phyloP scores from a whole-genome alignment of 2,329 filamentous ascomycete genomes.

The Monilinia fructicola region DNA sequence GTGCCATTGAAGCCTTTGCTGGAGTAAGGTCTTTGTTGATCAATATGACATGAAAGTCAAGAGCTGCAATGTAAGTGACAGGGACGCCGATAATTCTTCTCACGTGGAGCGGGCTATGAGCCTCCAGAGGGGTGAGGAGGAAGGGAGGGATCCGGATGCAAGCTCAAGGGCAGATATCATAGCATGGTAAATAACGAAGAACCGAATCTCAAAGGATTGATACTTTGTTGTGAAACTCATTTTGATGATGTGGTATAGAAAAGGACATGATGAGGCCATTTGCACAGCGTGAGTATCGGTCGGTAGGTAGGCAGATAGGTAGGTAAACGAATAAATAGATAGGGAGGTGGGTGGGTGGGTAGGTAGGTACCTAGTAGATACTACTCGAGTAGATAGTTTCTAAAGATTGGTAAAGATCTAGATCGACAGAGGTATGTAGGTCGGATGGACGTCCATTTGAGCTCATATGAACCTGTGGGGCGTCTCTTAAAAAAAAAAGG shows the following conservation, averaged over 20 bases:
- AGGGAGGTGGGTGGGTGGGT: too few species aligned
- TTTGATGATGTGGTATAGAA: background rate
- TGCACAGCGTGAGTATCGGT: background rate
- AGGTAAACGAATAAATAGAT: too few species aligned
- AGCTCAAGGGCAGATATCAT: background rate
- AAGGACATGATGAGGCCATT: background rate
- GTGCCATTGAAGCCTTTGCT: conserved; percentile 49
- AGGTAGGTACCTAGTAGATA: too few species aligned
- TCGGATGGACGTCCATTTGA: too few species aligned
- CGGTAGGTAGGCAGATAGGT: too few species aligned
- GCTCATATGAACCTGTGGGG: too few species aligned
- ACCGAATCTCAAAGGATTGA: background rate
- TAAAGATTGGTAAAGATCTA: background rate
- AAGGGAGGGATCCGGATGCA: too few species aligned
- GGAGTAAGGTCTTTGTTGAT: conserved; percentile 37
- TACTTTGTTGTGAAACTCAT: background rate
- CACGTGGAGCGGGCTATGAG: too few species aligned
- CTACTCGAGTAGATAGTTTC: too few species aligned
- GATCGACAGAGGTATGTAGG: too few species aligned
- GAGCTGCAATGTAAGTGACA: background rate
- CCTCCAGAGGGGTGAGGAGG: background rate
- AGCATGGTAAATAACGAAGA: background rate
- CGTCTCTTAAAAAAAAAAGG: too few species aligned
- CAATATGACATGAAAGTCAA: conserved; percentile 29
- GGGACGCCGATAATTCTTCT: background rate